Conservation (phyloP, 768 basidiomycete genomes). For the Pseudohyphozyma bogoriensis region DNA sequence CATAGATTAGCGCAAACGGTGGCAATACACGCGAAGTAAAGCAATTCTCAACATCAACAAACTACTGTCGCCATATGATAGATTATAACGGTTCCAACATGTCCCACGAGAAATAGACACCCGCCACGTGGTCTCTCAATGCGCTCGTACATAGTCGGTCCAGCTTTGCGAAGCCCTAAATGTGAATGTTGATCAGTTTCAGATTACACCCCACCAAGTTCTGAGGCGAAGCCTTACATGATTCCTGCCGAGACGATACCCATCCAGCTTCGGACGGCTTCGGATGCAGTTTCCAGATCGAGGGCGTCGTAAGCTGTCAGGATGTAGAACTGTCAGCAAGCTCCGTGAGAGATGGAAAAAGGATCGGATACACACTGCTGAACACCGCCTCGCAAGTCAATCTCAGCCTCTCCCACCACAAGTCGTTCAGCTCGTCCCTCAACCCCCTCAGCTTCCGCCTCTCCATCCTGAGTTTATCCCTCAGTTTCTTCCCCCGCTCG, state of each 20-base stretch:
- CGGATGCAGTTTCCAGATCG: not conserved
- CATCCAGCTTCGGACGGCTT: not conserved
- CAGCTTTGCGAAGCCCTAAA: too few relatives aligned
- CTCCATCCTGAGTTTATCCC: not conserved
- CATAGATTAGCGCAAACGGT: too few relatives aligned
- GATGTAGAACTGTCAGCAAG: not conserved
- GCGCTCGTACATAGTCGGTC: too few relatives aligned
- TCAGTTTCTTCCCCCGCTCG: not conserved
- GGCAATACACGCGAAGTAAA: too few relatives aligned
- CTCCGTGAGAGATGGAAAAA: not conserved
- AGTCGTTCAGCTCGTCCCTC: not conserved
- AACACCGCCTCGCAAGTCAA: not conserved
- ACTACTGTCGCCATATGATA: too few relatives aligned
- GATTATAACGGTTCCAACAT: too few relatives aligned
- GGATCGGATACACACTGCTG: not conserved
- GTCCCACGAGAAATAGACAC: too few relatives aligned
- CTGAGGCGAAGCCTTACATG: too few relatives aligned
- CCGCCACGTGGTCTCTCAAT: too few relatives aligned
- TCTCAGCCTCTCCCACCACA: not conserved
- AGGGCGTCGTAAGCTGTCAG: not conserved
- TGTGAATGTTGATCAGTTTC: too few relatives aligned
- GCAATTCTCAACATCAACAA: too few relatives aligned
- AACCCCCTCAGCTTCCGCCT: not conserved
- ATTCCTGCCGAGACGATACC: not conserved
- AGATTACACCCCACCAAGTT: too few relatives aligned